Percentiles rank a stretch among this genome's conserved stretches.
phyloP scores from a whole-genome alignment of 257 asterid genomes.

The Penstemon davidsonii region DNA sequence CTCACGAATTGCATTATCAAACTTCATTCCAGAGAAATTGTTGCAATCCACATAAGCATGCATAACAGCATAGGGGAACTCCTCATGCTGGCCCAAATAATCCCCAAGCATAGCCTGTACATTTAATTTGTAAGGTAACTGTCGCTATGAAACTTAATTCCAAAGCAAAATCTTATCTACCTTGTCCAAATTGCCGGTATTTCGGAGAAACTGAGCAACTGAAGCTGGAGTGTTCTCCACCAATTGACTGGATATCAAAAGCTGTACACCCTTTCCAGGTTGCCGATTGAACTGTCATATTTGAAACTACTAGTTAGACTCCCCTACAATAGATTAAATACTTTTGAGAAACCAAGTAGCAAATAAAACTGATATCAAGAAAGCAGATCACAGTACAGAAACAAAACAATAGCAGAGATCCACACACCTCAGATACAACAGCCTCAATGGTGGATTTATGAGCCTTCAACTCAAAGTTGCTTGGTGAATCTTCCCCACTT shows the following conservation, averaged over 20 bases:
- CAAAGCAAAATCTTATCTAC: constrained; percentile 36
- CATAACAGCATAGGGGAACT: constrained; percentile 97
- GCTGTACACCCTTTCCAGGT: constrained; percentile 79
- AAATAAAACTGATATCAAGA: constrained; percentile 20
- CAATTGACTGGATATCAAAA: constrained; percentile 72
- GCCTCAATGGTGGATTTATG: constrained; percentile 95
- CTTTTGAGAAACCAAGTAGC: neutral
- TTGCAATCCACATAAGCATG: constrained; percentile 95
- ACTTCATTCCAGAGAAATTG: constrained; percentile 86
- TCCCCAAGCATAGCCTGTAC: constrained; percentile 90
- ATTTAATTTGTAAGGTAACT: constrained; percentile 32
- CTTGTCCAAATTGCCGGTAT: constrained; percentile 88
- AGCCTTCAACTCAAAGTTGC: constrained; percentile 91
- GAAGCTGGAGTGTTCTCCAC: constrained; percentile 82
- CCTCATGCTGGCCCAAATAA: constrained; percentile 97
- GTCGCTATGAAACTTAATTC: constrained; percentile 22
- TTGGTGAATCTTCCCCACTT: constrained; percentile 68
- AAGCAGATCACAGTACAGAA: constrained; percentile 26
- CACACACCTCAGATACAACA: constrained; percentile 84
- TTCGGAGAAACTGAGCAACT: constrained; percentile 85
- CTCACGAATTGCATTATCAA: constrained; percentile 90
- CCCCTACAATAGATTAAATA: constrained; percentile 23
- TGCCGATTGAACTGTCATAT: constrained; percentile 78
- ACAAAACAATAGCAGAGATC: constrained; percentile 29
- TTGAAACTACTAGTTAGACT: constrained; percentile 28